phyloP scores from a whole-genome alignment of 176 grass and related monocot genomes.

The Raddia distichophylla region DNA sequence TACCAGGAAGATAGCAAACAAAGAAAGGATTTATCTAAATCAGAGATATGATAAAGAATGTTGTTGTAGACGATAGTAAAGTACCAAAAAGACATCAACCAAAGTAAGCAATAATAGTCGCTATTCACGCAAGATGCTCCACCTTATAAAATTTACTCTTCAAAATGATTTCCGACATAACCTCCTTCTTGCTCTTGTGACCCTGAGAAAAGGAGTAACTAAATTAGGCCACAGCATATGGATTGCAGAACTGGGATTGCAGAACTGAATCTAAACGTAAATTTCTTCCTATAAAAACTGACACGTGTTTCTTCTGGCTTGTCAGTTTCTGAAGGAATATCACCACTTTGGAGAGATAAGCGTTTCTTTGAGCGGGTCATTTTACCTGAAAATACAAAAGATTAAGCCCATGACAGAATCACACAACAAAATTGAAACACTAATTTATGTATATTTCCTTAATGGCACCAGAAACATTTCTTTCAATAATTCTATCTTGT shows the following conservation, averaged over 20 bases:
- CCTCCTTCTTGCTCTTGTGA: slow-evolving; percentile 95
- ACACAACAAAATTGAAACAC: slow-evolving; percentile 9
- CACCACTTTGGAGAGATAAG: slow-evolving; percentile 51
- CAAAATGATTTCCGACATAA: slow-evolving; percentile 92
- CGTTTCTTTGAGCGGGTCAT: slow-evolving; percentile 35
- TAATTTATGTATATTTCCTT: not conserved
- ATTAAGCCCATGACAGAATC: not conserved
- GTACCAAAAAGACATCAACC: slow-evolving; percentile 1
- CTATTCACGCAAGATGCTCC: slow-evolving; percentile 1
- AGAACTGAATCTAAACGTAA: slow-evolving; percentile 25
- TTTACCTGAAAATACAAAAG: slow-evolving; percentile 43
- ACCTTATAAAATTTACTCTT: slow-evolving; percentile 99
- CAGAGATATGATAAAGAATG: not conserved
- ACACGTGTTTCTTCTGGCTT: slow-evolving; percentile 51
- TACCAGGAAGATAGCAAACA: slow-evolving; percentile 4
- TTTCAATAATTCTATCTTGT: not conserved
- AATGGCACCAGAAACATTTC: slow-evolving; percentile 12
- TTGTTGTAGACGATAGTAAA: slow-evolving; percentile 18
- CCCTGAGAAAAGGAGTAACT: slow-evolving; percentile 50
- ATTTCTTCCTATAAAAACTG: slow-evolving; percentile 32
- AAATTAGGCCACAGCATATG: slow-evolving; percentile 37
- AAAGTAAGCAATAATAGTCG: not conserved
- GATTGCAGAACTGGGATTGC: slow-evolving; percentile 10
- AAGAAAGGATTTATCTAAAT: not conserved
- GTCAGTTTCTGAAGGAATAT: slow-evolving; percentile 48